Base-by-base conservation (phyloP, 345 rosid species). In the Rhodomyrtus tomentosa region DNA sequence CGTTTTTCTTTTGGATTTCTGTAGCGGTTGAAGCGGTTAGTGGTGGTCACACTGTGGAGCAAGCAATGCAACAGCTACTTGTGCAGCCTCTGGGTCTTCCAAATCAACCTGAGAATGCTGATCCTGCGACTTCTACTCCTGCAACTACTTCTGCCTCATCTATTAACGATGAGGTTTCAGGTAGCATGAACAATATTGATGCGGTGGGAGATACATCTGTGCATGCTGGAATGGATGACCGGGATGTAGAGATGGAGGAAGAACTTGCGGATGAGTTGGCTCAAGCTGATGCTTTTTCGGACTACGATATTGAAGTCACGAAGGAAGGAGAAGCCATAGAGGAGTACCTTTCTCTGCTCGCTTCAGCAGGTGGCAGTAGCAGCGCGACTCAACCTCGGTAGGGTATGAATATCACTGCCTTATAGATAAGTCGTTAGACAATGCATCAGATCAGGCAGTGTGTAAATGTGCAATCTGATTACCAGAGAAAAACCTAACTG, bases 191-290 rank as follows among this genome's bases (percentile, higher is more conserved):
- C 45, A 73, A 82, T 22, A 79, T 87, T 68, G 88, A 87, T 72
- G 73, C 74, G 50, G 82, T 36, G 10, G 90, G 38, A 83, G 90
- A 82, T 80, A 62, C 88, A 72, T 88, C 89, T 45, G 72, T 81
- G 9, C 55, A 13, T 38, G 55, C 79, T 24, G 86, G 81, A n/a
- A 27, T 54, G 38, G 88, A 87, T 82, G 88, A 87, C 59, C 93
- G 98, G 54, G 99, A 96, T 86, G 49, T 72, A 73, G 98, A 95
- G 91, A 92, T 93, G 91, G 99, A 94, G 89, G 94, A 79, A 54
- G 95, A 94, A 74, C 89, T 95, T 56, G 91, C 96, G 8, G 84
- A 87, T 10, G 98, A 93, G 84, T 49, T 97, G 84, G 92, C 91
- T 27, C 83, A 51, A 36, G 88, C 62, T 3, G 96, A 94, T 85